phyloP scores from a whole-genome alignment of 768 basidiomycete genomes.

The Serendipita vermifera region DNA sequence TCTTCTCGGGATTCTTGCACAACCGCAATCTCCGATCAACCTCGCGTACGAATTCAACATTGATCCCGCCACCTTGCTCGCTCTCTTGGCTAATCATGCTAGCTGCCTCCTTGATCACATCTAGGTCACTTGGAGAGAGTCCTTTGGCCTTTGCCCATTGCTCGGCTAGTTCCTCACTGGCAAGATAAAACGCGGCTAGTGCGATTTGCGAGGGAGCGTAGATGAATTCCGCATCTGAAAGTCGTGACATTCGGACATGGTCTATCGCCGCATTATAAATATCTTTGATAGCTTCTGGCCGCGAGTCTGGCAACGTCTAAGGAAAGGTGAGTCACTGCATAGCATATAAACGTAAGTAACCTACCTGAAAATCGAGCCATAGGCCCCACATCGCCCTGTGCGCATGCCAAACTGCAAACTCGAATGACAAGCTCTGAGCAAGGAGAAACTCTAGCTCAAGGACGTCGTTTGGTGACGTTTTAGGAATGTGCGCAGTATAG shows the following conservation, averaged over 20 bases:
- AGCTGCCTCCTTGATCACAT: constrained; percentile 29
- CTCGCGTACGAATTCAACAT: constrained; percentile 73
- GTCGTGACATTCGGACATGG: constrained; percentile 62
- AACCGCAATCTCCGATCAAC: constrained; percentile 75
- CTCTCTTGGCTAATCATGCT: constrained; percentile 45
- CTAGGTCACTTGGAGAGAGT: constrained; percentile 22
- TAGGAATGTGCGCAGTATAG: constrained; percentile 74
- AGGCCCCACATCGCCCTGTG: constrained; percentile 82
- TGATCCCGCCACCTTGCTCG: constrained; percentile 45
- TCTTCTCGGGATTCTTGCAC: constrained; percentile 95
- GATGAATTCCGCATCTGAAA: constrained; percentile 84
- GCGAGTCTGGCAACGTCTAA: constrained; percentile 46
- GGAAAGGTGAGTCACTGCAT: not conserved
- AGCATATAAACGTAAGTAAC: constrained; percentile 10
- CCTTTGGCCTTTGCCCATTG: constrained; percentile 46
- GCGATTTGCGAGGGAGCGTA: constrained; percentile 93
- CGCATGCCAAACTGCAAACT: constrained; percentile 87
- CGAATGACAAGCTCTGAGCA: constrained; percentile 85
- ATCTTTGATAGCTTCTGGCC: constrained; percentile 36
- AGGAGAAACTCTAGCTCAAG: constrained; percentile 92
- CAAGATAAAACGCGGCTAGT: constrained; percentile 59
- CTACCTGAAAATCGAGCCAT: constrained; percentile 76
- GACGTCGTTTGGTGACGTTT: constrained; percentile 67
- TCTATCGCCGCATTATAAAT: constrained; percentile 54
- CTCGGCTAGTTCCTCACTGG: constrained; percentile 43